Evolutionary conservation across 345 rosid species (phyloP).

Genomic region (Salix purpurea): DNA sequence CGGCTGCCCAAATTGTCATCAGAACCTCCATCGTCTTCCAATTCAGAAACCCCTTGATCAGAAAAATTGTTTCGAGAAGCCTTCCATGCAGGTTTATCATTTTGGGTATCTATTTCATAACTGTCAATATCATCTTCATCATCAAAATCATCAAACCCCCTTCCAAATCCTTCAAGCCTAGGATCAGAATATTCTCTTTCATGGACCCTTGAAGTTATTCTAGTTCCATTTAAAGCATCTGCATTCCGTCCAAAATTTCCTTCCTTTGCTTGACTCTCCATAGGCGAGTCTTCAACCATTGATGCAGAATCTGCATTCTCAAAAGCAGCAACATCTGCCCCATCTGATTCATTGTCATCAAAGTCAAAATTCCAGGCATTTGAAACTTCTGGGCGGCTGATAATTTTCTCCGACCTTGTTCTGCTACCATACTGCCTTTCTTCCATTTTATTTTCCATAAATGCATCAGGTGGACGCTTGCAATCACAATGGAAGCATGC

Average conservation of each 20-base stretch:
- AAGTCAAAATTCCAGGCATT: slow-evolving; percentile 97
- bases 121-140: slow-evolving; percentile 89
- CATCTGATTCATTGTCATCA: slow-evolving; percentile 97
- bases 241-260: slow-evolving; percentile 38
- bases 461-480: slow-evolving; percentile 84
- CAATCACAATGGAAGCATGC: slow-evolving; percentile 96
- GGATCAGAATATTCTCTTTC: slow-evolving; percentile 44
- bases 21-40: slow-evolving; percentile 32
- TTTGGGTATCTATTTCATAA: slow-evolving; percentile 68
- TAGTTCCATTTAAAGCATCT: slow-evolving; percentile 29
- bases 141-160: slow-evolving; percentile 87
- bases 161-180: slow-evolving; percentile 36
- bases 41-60: slow-evolving; percentile 39
- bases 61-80: slow-evolving; percentile 38
- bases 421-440: slow-evolving; percentile 45
- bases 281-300: slow-evolving; percentile 30
- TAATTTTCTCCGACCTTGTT: slow-evolving; percentile 40
- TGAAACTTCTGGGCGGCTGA: slow-evolving; percentile 54
- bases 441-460: slow-evolving; percentile 50
- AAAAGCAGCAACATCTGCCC: slow-evolving; percentile 90
- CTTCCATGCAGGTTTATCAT: slow-evolving; percentile 30
- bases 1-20: slow-evolving; percentile 18
- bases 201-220: slow-evolving; percentile 21
- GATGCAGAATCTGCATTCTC: slow-evolving; percentile 69
- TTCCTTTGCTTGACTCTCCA: slow-evolving; percentile 17